Percentiles rank a stretch among this genome's conserved stretches.
Evolutionary conservation across 1,139 yeast species (phyloP).

Genomic region (Neolecta irregularis): DNA sequence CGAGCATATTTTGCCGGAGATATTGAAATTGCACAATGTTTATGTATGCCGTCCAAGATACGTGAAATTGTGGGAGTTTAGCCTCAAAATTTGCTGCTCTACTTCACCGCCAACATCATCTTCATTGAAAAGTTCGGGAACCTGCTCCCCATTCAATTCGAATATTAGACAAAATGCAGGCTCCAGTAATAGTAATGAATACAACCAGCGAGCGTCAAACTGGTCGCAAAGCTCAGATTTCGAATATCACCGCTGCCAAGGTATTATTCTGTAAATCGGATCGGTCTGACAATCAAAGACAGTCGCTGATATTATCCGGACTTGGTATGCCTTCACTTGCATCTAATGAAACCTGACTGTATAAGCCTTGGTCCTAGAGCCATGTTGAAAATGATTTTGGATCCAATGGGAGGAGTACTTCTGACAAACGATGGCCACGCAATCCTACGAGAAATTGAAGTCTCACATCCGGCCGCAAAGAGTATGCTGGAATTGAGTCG

Average conservation of each 20-base stretch:
- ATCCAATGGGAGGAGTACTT: conserved; percentile 92
- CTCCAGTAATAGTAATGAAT: conserved; percentile 14
- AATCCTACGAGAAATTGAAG: conserved; percentile 74
- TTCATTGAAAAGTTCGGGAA: conserved; percentile 1
- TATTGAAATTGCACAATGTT: too few relatives aligned
- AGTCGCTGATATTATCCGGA: conserved; percentile 43
- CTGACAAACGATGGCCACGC: conserved; percentile 97
- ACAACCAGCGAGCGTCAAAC: conserved; percentile 87
- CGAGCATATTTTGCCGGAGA: too few relatives aligned
- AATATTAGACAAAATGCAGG: conserved; percentile 3
- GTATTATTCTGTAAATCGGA: conserved; percentile 31
- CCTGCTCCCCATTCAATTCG: conserved; percentile 2
- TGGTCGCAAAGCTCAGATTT: conserved; percentile 93
- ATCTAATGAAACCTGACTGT: background rate
- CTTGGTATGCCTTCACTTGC: conserved; percentile 41
- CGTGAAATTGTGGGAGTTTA: background rate
- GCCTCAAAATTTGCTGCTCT: background rate
- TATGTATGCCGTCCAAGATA: too few relatives aligned
- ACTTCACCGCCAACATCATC: background rate
- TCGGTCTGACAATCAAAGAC: background rate
- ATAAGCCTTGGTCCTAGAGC: conserved; percentile 73
- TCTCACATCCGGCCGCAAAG: conserved; percentile 96
- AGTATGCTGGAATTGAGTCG: conserved; percentile 94
- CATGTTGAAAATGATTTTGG: conserved; percentile 93
- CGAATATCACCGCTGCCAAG: conserved; percentile 96